phyloP scores from a whole-genome alignment of 768 basidiomycete genomes.

The Ramaria sp. region DNA sequence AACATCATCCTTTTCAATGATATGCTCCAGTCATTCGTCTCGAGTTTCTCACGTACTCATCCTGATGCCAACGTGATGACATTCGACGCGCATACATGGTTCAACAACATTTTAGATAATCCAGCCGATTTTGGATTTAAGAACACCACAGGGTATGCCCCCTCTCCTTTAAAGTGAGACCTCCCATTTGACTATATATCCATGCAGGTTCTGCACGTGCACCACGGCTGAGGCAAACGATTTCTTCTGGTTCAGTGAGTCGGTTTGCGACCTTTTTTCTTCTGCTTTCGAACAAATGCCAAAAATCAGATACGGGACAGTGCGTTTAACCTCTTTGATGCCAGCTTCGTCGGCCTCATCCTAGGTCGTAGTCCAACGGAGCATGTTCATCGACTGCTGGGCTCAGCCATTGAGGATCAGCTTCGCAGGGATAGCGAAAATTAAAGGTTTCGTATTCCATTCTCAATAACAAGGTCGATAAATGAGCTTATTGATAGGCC shows the following conservation, averaged over 20 bases:
- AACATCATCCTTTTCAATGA: slow-evolving; percentile 34
- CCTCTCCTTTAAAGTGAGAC: neutral
- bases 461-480: too few species aligned
- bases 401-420: too few species aligned
- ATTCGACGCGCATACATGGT: slow-evolving; percentile 43
- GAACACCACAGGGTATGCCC: slow-evolving; percentile 35
- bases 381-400: slow-evolving; percentile 32
- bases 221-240: slow-evolving; percentile 23
- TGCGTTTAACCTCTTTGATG: neutral
- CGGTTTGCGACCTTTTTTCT: neutral
- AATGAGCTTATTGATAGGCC: too few species aligned
- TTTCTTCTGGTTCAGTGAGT: slow-evolving; percentile 47
- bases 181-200: neutral
- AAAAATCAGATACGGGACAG: slow-evolving; percentile 37
- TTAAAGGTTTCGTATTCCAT: too few species aligned
- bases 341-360: neutral
- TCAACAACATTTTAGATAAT: slow-evolving; percentile 34
- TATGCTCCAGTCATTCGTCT: slow-evolving; percentile 26
- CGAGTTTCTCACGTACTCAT: slow-evolving; percentile 27
- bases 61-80: slow-evolving; percentile 30
- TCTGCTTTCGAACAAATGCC: too few species aligned
- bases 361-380: slow-evolving; percentile 33
- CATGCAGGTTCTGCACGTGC: slow-evolving; percentile 39
- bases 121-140: slow-evolving; percentile 33
- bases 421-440: slow-evolving; percentile 13